Base-by-base conservation (phyloP, 257 asterid genomes). In the Plectranthus barbatus region DNA sequence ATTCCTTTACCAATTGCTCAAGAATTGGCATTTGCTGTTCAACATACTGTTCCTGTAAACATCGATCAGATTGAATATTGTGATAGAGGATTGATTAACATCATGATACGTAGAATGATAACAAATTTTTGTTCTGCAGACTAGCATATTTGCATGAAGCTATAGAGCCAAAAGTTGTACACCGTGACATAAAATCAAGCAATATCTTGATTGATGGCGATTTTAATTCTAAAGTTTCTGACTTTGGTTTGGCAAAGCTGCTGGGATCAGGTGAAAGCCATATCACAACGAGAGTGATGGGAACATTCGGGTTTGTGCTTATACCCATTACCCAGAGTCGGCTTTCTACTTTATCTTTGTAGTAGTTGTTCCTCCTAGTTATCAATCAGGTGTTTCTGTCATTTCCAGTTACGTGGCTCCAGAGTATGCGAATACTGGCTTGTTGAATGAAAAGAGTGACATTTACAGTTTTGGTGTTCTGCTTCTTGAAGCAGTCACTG, bases 81-180 rank as follows among this genome's bases (percentile, higher is more conserved):
- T 12, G 53, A 47, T 5, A 34, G 9, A 36, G 41, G 64, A 24
- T 47, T 18, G 15, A 55, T 20, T 49, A 60, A 59, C 34, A 18
- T 39, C n/a, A n/a, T n/a, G n/a, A n/a, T n/a, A n/a, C n/a, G n/a
- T n/a, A n/a, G n/a, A n/a, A n/a, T n/a, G n/a, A n/a, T n/a, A n/a
- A n/a, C n/a, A n/a, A n/a, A n/a, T n/a, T 42, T 49, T 64, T 60
- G 36, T 62, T 60, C 44, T 79, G 79, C 85, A 92, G 99, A 75
- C 95, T 92, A 64, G 93, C 99, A 33, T 92, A 89, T 81, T 75
- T 92, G 81, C 99, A 92, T 4, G 99, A 92, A 75, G 90, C 99
- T 58, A 85, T 92, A 69, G 99, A 92, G 69, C 99, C 99, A 7
- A 92, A 92, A 79, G 99, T 92, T 15, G 76, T 92, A 23, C 99